Evolutionary conservation across 2,329 filamentous ascomycete species (phyloP).

Genomic region (Aspergillus texensis): DNA sequence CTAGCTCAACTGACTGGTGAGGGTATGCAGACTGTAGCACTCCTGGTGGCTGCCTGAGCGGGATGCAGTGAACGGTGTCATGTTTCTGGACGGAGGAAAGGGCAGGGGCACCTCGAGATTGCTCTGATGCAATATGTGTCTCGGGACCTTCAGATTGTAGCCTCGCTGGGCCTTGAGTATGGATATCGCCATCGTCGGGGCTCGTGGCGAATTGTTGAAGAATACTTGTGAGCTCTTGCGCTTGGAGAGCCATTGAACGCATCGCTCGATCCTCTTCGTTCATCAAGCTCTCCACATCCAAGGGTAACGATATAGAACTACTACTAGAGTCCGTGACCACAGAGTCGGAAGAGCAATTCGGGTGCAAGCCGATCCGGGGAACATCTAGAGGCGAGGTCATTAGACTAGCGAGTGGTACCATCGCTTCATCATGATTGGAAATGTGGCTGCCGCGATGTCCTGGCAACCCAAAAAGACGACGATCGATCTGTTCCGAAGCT

Average conservation of each 20-base stretch:
- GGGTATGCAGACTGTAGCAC: neutral
- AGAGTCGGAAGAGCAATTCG: slow-evolving; percentile 69
- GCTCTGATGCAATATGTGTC: neutral
- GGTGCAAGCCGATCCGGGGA: slow-evolving; percentile 54
- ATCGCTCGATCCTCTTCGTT: slow-evolving; percentile 74
- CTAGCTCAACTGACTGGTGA: neutral
- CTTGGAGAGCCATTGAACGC: slow-evolving; percentile 67
- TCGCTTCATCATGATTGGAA: slow-evolving; percentile 67
- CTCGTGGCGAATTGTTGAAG: slow-evolving; percentile 6
- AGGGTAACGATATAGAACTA: slow-evolving; percentile 67
- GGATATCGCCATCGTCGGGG: slow-evolving; percentile 1
- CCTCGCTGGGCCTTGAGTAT: neutral
- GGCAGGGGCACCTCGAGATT: neutral
- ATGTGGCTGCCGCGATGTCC: slow-evolving; percentile 69
- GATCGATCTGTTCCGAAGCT: slow-evolving; percentile 74
- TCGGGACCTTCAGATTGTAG: neutral
- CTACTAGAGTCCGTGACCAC: slow-evolving; percentile 60
- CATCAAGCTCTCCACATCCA: slow-evolving; percentile 75
- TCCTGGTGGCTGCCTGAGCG: neutral
- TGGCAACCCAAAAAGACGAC: slow-evolving; percentile 74
- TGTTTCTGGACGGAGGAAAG: neutral
- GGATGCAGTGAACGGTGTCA: neutral
- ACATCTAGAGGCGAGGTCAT: slow-evolving; percentile 49
- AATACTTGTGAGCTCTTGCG: slow-evolving; percentile 29
- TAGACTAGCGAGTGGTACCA: slow-evolving; percentile 56